Conservation (phyloP, 2,329 filamentous ascomycete species). For the Exserohilum rostratum region DNA sequence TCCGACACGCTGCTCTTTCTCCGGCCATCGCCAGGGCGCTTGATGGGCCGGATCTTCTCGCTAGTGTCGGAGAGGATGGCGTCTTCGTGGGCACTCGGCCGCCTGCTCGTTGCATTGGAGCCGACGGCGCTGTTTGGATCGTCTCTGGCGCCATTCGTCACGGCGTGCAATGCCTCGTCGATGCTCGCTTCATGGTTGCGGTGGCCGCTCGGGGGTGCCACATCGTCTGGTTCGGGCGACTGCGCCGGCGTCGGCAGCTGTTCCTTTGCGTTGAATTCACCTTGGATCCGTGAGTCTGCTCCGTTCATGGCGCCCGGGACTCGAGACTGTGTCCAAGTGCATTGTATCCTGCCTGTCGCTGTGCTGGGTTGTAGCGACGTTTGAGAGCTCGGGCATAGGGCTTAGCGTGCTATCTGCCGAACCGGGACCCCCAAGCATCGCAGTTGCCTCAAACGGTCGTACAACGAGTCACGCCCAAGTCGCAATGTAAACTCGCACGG, state of each 20-base stretch:
- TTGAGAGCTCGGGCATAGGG: slow-evolving; percentile 9
- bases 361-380: slow-evolving; percentile 9
- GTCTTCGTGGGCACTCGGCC: slow-evolving; percentile 37
- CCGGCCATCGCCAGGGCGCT: slow-evolving; percentile 43
- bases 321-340: slow-evolving; percentile 17
- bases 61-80: slow-evolving; percentile 42
- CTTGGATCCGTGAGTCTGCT: slow-evolving; percentile 26
- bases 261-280: slow-evolving; percentile 23
- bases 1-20: slow-evolving; percentile 46
- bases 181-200: slow-evolving; percentile 15
- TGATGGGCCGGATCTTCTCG: slow-evolving; percentile 41
- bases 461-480: too few relatives aligned
- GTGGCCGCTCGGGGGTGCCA: slow-evolving; percentile 19
- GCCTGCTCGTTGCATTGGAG: slow-evolving; percentile 23
- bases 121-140: slow-evolving; percentile 20
- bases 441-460: background rate
- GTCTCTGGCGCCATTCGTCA: slow-evolving; percentile 11
- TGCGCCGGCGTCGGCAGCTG: slow-evolving; percentile 40
- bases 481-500: too few relatives aligned
- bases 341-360: slow-evolving; percentile 13
- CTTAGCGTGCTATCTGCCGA: slow-evolving; percentile 7
- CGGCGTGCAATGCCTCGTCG: slow-evolving; percentile 15
- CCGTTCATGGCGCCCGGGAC: slow-evolving; percentile 39
- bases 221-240: slow-evolving; percentile 35
- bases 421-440: background rate